Evolutionary conservation across 768 basidiomycete genomes (phyloP).

Genomic region (Hericium rajendrae): DNA sequence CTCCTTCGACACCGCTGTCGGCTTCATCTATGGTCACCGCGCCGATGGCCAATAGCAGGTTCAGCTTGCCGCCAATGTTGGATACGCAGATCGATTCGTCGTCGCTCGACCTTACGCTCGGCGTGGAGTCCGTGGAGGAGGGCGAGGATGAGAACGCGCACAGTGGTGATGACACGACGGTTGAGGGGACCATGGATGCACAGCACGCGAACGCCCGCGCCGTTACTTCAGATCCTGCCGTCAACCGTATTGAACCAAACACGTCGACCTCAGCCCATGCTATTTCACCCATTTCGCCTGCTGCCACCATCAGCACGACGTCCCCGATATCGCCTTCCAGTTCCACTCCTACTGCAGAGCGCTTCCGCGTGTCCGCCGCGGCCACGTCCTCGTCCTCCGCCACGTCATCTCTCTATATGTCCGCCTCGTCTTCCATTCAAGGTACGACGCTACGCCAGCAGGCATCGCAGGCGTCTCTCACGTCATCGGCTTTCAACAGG

Average conservation of each 20-base stretch:
- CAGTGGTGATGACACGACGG: background rate
- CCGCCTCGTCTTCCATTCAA: background rate
- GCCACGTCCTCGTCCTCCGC: background rate
- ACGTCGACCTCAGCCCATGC: too few species aligned
- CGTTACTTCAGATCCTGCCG: background rate
- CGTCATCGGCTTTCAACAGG: constrained; percentile 37
- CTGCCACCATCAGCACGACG: background rate
- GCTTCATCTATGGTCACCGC: constrained; percentile 46
- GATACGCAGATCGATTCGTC: constrained; percentile 55
- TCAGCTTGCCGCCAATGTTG: constrained; percentile 44
- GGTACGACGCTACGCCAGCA: constrained; percentile 7
- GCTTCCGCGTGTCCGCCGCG: background rate
- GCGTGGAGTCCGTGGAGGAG: constrained; percentile 15
- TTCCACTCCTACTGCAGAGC: background rate
- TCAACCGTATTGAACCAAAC: background rate
- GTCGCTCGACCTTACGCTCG: constrained; percentile 30
- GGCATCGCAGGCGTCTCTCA: constrained; percentile 22
- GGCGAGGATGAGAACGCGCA: background rate
- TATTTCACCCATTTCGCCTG: background rate
- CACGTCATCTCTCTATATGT: constrained; percentile 8
- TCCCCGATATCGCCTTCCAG: background rate
- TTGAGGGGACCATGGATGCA: background rate
- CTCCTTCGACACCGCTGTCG: constrained; percentile 24
- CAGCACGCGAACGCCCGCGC: background rate
- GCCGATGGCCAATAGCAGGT: constrained; percentile 34